Conservation (phyloP, 2,329 filamentous ascomycete species). For the Aspergillus latus region DNA sequence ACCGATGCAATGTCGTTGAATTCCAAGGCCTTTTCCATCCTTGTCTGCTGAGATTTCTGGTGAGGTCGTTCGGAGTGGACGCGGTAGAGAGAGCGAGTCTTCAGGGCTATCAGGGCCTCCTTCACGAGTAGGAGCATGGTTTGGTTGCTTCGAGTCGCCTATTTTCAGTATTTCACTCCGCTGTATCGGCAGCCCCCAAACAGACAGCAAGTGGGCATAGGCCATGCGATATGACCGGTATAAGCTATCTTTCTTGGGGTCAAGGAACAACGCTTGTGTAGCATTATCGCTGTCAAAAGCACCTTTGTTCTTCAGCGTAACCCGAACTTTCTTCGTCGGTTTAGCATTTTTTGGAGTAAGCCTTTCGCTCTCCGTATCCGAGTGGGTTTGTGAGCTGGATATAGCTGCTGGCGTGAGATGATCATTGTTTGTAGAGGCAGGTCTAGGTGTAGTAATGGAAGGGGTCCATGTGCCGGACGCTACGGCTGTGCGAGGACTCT, state of each 20-base stretch:
- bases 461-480: constrained; percentile 32
- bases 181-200: constrained; percentile 57
- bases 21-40: constrained; percentile 35
- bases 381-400: constrained; percentile 35
- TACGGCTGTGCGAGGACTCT: constrained; percentile 34
- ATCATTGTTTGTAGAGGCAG: constrained; percentile 29
- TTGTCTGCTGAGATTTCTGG: constrained; percentile 3
- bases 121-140: constrained; percentile 22
- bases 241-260: constrained; percentile 48
- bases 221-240: constrained; percentile 55
- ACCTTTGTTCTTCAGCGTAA: constrained; percentile 57
- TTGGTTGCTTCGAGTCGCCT: constrained; percentile 44
- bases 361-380: constrained; percentile 42
- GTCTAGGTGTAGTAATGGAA: constrained; percentile 24
- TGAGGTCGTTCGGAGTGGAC: constrained; percentile 16
- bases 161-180: constrained; percentile 61
- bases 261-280: constrained; percentile 50
- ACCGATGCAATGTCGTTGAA: constrained; percentile 44
- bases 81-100: constrained; percentile 26
- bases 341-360: constrained; percentile 28
- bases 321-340: constrained; percentile 38
- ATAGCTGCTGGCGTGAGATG: constrained; percentile 32
- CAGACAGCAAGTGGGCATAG: constrained; percentile 60
- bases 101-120: constrained; percentile 30
- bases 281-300: constrained; percentile 56